Conservation (phyloP, 345 rosid species). For the Populus euphratica region DNA sequence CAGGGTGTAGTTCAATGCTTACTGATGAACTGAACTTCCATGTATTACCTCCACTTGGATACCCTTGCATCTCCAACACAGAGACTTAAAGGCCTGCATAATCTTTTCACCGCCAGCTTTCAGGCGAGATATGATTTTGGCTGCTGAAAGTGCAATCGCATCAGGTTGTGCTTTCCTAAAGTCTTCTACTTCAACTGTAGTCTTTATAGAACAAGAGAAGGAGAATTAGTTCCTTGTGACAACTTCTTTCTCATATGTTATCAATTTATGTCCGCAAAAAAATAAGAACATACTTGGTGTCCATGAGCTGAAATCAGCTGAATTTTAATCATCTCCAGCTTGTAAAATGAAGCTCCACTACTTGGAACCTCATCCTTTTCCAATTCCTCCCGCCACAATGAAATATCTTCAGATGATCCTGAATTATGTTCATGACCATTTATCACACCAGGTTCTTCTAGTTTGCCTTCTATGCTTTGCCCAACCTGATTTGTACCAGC, state of each 20-base stretch:
- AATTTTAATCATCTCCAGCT: conserved; percentile 75
- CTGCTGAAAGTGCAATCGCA: conserved; percentile 65
- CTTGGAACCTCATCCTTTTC: conserved; percentile 35
- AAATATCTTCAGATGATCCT: conserved; percentile 32
- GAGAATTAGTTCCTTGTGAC: conserved; percentile 24
- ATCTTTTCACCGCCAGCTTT: conserved; percentile 69
- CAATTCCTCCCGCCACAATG: conserved; percentile 32
- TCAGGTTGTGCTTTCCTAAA: conserved; percentile 72
- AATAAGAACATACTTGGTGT: conserved; percentile 49
- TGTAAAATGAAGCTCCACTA: conserved; percentile 64
- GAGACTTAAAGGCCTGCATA: conserved; percentile 59
- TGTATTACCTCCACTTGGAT: conserved; percentile 81
- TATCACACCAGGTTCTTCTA: conserved; percentile 36
- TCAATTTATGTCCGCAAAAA: background rate
- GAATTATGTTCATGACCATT: conserved; percentile 37
- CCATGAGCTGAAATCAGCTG: conserved; percentile 78
- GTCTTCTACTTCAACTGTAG: conserved; percentile 71
- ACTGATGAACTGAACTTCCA: background rate
- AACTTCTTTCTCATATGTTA: background rate
- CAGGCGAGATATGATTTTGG: conserved; percentile 59
- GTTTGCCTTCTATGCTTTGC: conserved; percentile 31
- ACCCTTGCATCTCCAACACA: conserved; percentile 79
- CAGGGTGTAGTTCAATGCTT: background rate
- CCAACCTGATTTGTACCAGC: conserved; percentile 32
- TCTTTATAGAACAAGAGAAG: conserved; percentile 38